phyloP scores from a whole-genome alignment of 192 early-diverging fungal species.

The Podila epicladia region DNA sequence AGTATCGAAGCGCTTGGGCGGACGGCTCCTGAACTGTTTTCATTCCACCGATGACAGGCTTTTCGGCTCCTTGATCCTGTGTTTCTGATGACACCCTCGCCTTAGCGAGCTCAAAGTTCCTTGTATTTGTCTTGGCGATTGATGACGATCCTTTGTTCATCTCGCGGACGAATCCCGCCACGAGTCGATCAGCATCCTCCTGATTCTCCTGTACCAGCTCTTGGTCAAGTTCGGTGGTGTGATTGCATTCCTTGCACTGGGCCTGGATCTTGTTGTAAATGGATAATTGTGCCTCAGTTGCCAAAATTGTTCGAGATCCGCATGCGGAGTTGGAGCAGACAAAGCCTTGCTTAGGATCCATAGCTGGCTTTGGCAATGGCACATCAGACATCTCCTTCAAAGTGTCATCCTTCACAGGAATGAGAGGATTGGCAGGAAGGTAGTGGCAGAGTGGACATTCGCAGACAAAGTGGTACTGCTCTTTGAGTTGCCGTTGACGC shows the following conservation, averaged over 20 bases:
- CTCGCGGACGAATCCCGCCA: slow-evolving; percentile 24
- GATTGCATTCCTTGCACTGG: slow-evolving; percentile 15
- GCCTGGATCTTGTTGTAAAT: slow-evolving; percentile 36
- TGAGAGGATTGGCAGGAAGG: slow-evolving; percentile 29
- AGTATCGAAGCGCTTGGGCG: slow-evolving; percentile 11
- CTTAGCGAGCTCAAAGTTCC: slow-evolving; percentile 44
- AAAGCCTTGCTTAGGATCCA: slow-evolving; percentile 38
- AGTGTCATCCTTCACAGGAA: slow-evolving; percentile 1
- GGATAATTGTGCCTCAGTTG: slow-evolving; percentile 21
- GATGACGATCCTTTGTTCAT: slow-evolving; percentile 19
- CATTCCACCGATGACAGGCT: slow-evolving; percentile 20
- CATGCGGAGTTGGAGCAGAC: slow-evolving; percentile 25
- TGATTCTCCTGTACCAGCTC: slow-evolving; percentile 39
- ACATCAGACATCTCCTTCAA: slow-evolving; percentile 1
- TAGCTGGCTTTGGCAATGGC: neutral
- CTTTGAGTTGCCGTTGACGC: slow-evolving; percentile 33
- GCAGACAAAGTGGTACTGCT: slow-evolving; percentile 42
- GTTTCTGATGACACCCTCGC: neutral
- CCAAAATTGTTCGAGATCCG: neutral
- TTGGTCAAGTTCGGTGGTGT: slow-evolving; percentile 15
- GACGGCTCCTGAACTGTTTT: slow-evolving; percentile 34
- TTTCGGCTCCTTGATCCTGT: neutral
- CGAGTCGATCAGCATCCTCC: slow-evolving; percentile 13
- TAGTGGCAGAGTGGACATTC: slow-evolving; percentile 30
- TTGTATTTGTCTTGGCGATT: neutral